Evolutionary conservation across 257 asterid genomes (phyloP), one percentile per base, ranked within the genome.

Genomic region (Solanum ossicruentum): DNA sequence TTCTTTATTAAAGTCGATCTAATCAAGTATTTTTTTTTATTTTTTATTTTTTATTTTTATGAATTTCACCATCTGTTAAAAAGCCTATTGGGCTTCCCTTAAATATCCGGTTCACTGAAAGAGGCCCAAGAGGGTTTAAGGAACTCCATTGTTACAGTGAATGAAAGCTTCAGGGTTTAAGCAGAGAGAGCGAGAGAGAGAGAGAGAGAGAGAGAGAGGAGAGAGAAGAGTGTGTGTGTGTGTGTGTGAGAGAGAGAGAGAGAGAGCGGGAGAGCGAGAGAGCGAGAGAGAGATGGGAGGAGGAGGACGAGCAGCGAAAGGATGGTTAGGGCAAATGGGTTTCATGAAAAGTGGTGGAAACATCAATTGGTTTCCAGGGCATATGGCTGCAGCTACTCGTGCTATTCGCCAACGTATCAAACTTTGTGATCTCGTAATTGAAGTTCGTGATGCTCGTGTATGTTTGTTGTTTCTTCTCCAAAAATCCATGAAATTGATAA

Each of bases 371-470:
- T 96, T 90, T 82, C 99, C 99, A 1, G 98, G 99, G 58, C 99
- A 96, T 90, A 96, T 96, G 99, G 99, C 98, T 26, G 93, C 96
- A 71, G 99, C 99, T 87, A 96, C 98, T 66, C 95, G 96, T 77
- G 98, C 98, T 83, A 97, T 97, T 63, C 94, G 98, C 39, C 93
- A 92, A 91, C 98, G 98, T 82, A 98, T 95, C 86, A 94, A 95
- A 82, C 83, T 93, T 73, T 86, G 97, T 85, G 98, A 95, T 86
- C 88, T 95, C 73, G 98, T 94, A 83, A 94, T 96, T 78, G 99
- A 96, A 93, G 98, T 96, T 54, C 97, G 99, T 8, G 99, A 96
- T 49, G 93, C 99, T 70, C 97, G 99, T 8, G 98, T 94, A 88
- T 85, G 89, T 49, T 58, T 58, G 7, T 58, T 58, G 7, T 4